A percentile compares a stretch with the other conserved stretches of the same genome.
These are phyloP conservation scores for Hanseniaspora taiwanica DNA, from an alignment of 805 yeast genomes.

Conservation along the genomic window DNA sequence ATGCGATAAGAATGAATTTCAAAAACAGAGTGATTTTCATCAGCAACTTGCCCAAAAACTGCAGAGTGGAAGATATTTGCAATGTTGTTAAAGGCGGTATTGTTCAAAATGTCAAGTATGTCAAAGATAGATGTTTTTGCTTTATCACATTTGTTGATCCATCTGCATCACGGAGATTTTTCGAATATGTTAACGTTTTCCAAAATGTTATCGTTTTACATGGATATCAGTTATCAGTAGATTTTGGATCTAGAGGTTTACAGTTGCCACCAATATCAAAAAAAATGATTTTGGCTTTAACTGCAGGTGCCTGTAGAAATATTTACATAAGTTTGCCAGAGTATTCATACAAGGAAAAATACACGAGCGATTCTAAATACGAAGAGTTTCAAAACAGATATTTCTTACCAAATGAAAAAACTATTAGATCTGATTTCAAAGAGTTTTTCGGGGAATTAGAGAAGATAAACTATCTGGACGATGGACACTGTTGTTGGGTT, in stretches of 20 bases:
- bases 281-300: constrained; percentile 46
- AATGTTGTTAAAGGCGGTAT: constrained; percentile 70
- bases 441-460: constrained; percentile 53
- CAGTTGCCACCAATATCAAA: constrained; percentile 51
- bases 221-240: constrained; percentile 47
- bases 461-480: constrained; percentile 59
- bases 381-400: constrained; percentile 17
- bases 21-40: constrained; percentile 57
- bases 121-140: constrained; percentile 44
- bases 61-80: constrained; percentile 61
- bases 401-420: constrained; percentile 33
- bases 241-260: constrained; percentile 46
- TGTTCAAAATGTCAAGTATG: constrained; percentile 41
- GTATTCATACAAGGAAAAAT: constrained; percentile 27
- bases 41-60: constrained; percentile 50
- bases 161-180: constrained; percentile 52
- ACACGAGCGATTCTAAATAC: constrained; percentile 20
- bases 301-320: constrained; percentile 66
- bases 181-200: constrained; percentile 38
- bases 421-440: constrained; percentile 45
- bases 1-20: constrained; percentile 12
- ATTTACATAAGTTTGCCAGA: constrained; percentile 53
- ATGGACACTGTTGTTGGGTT: constrained; percentile 61
- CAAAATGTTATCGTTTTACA: constrained; percentile 45
- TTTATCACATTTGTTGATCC: constrained; percentile 60